Evolutionary conservation across 805 yeast genomes (phyloP), one percentile per base, ranked within the genome.

Genomic region (Pichia scutulata): DNA sequence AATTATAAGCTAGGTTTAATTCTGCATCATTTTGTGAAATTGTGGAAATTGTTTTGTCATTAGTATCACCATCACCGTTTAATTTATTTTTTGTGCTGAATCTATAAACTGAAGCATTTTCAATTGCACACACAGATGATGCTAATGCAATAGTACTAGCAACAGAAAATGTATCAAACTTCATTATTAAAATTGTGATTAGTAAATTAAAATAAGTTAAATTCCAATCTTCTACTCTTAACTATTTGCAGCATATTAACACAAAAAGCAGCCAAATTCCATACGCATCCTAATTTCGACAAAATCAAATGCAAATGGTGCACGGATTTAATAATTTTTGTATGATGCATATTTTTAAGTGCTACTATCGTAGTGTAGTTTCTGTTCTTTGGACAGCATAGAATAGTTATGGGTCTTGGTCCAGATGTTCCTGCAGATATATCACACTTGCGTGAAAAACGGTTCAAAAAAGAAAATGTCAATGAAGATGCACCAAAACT

Each of bases 1-100:
- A 67, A 50, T 67, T 70, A 55, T 75, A 78, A 39, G 78, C 74
- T 53, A 77, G 68, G 57, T 72, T 74, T 49, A 70, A 59, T 30
- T 69, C 60, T 2, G 77, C 72, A 46, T 70, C 71, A 24, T 60
- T 46, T 30, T 56, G 59, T 14, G 62, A 55, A 28, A 67, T 51
- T 9, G 54, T 43, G 9, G 62, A 55, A 28, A 66, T 51, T 12
- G 55, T 44, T 28, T 60, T 54, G 9, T 36, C 21, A 14, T 44
- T 37, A 37, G 24, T 19, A 13, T 30, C 26, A 6, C n/a, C 39
- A 23, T 39, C 19, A n/a, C 19, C 3, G 7, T 33, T 33, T 33
- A 33, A 33, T 33, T 16, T 9, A 33, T 33, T 33, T 9, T 33
- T 33, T n/a, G 37, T 2, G n/a, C 43, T 39, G 25, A 56, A 52